Evolutionary conservation across 75 land plant genomes (phyloP).

Genomic region (Sequoia sempervirens): DNA sequence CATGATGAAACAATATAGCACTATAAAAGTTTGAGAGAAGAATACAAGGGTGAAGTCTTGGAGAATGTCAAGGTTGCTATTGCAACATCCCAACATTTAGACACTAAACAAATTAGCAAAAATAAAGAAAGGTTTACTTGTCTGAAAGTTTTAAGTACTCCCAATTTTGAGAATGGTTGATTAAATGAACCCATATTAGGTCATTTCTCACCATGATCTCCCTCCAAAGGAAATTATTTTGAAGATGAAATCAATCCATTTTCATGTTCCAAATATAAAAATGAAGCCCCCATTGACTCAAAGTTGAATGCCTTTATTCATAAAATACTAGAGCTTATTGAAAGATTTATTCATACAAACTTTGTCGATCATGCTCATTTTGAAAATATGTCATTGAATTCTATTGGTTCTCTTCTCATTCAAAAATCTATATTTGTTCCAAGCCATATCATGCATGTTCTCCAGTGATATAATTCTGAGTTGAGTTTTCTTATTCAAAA

Average conservation of each 20-base stretch:
- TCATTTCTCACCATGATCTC: conserved; percentile 7
- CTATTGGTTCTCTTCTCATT: conserved; percentile 2
- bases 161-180: not conserved
- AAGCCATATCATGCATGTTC: conserved; percentile 33
- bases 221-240: conserved; percentile 11
- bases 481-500: conserved; percentile 35
- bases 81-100: not conserved
- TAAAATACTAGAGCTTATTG: conserved; percentile 56
- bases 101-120: conserved; percentile 3
- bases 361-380: conserved; percentile 11
- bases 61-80: conserved; percentile 38
- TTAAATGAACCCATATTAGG: not conserved
- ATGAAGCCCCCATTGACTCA: conserved; percentile 7
- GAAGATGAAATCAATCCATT: not conserved
- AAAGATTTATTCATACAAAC: conserved; percentile 36
- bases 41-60: conserved; percentile 23
- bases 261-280: conserved; percentile 5
- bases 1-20: too few relatives aligned
- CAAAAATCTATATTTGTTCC: conserved; percentile 16
- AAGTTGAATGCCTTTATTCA: conserved; percentile 33
- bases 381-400: conserved; percentile 16
- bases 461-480: conserved; percentile 60
- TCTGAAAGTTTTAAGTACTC: conserved; percentile 5
- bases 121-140: conserved; percentile 7
- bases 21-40: too few relatives aligned